Evolutionary conservation across 768 basidiomycete species (phyloP).

Genomic region (Mycena pura): DNA sequence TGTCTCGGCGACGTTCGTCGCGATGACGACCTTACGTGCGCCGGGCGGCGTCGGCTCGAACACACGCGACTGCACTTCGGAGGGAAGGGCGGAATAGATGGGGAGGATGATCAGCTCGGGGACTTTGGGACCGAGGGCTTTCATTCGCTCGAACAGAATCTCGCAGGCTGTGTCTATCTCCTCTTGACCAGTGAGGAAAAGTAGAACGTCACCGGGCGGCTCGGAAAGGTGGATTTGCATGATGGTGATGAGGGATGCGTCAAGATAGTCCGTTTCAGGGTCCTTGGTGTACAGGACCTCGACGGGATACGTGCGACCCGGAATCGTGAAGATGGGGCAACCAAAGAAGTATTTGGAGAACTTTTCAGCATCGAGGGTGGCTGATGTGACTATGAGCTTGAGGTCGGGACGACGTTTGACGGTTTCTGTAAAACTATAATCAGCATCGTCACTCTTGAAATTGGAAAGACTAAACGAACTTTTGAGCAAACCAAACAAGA

Average conservation of each 20-base stretch:
- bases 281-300: slow-evolving; percentile 99
- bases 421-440: slow-evolving; percentile 71
- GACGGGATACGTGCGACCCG: slow-evolving; percentile 99
- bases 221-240: slow-evolving; percentile 99
- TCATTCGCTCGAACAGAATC: slow-evolving; percentile 98
- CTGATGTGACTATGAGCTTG: slow-evolving; percentile 97
- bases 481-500: slow-evolving; percentile 94
- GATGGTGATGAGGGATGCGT: slow-evolving; percentile 97
- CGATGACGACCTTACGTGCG: slow-evolving; percentile 98
- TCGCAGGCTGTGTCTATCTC: slow-evolving; percentile 99
- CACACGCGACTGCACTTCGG: slow-evolving; percentile 96
- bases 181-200: slow-evolving; percentile 98
- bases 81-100: slow-evolving; percentile 97
- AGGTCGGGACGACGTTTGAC: slow-evolving; percentile 94
- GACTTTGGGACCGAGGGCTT: slow-evolving; percentile 97
- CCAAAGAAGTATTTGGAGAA: slow-evolving; percentile 99
- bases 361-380: slow-evolving; percentile 98
- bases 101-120: slow-evolving; percentile 96
- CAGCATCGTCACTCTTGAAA: neutral
- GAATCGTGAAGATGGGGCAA: slow-evolving; percentile 99
- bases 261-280: slow-evolving; percentile 96
- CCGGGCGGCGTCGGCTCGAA: slow-evolving; percentile 98
- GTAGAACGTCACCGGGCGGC: slow-evolving; percentile 93
- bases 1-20: slow-evolving; percentile 99
- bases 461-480: slow-evolving; percentile 50